Evolutionary conservation across 305 asterid species (phyloP), one percentile per base, ranked within the genome.

Genomic region (Fraxinus paxiana): DNA sequence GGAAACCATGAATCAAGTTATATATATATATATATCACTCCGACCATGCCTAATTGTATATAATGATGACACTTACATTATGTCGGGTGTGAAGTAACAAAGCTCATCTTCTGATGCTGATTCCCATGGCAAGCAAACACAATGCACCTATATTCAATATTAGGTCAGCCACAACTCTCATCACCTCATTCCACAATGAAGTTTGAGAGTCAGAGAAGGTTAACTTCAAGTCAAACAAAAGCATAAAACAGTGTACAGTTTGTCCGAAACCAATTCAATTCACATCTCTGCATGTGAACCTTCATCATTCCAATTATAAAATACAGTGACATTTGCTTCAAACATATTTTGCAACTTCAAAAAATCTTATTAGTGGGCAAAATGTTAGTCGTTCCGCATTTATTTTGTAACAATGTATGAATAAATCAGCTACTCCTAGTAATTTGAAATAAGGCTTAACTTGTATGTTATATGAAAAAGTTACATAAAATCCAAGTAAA

Each of bases 111-210:
- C 92, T 3, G 92, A 76, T 46, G 96, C 90, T 83, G 91, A 88
- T 87, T 92, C 98, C 99, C 99, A 96, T 28, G 97, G 92, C 85
- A 96, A 84, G 86, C 86, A 84, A 84, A 90, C 79, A 84, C 96
- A 91, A 51, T 88, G 87, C 54, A 92, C 94, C 98, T 95, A 85
- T 30, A 63, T 82, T 6, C 48, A 81, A 80, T 77, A 78, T 70
- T 28, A 56, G 65, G 80, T 85, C 70, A 79, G 88, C 31, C 65
- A 38, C 4, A 34, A 63, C 2, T 41, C 73, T 28, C 24, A 56
- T 79, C 70, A 48, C 37, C 31, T 70, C 82, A 77, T 73, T 51
- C 41, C 51, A 35, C 67, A 84, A 70, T 24, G 72, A 59, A 80
- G 13, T 71, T 76, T 61, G 56, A 33, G 17, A 43, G 43, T 35